Conservation (phyloP, 257 asterid genomes). For the Solanum ossicruentum region DNA sequence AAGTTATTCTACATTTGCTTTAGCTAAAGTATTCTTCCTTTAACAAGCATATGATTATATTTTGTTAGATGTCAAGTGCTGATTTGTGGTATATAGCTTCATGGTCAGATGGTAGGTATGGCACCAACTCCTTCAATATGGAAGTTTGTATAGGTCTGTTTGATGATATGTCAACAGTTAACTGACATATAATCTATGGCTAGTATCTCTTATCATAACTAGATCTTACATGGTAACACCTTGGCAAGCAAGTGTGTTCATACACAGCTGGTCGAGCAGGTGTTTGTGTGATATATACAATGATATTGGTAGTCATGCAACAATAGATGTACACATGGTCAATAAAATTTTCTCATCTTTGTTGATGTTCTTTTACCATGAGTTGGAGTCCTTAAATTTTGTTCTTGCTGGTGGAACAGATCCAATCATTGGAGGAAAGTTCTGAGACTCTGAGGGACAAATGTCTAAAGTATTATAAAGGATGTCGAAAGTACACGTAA, state of each 20-base stretch:
- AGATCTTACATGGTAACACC: background rate
- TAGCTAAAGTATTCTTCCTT: background rate
- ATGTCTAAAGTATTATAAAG: constrained; percentile 83
- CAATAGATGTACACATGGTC: background rate
- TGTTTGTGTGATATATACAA: background rate
- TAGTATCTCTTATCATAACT: background rate
- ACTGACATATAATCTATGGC: background rate
- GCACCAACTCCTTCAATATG: background rate
- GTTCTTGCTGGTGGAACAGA: constrained; percentile 40
- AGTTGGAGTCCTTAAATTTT: constrained; percentile 9
- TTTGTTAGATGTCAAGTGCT: background rate
- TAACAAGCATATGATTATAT: background rate
- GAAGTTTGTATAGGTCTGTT: background rate
- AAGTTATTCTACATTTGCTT: background rate
- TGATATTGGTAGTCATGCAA: background rate
- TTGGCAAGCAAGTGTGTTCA: background rate
- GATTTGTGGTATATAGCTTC: background rate
- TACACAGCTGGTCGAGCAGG: background rate
- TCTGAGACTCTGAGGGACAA: constrained; percentile 73
- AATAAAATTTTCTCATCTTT: background rate
- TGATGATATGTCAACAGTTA: background rate
- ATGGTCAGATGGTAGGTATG: background rate
- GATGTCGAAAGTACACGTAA: constrained; percentile 89
- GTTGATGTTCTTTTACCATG: background rate
- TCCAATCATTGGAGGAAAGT: constrained; percentile 85